Evolutionary conservation across 371 early-diverging fungal species (phyloP).

Genomic region (Mucor velutinosus): DNA sequence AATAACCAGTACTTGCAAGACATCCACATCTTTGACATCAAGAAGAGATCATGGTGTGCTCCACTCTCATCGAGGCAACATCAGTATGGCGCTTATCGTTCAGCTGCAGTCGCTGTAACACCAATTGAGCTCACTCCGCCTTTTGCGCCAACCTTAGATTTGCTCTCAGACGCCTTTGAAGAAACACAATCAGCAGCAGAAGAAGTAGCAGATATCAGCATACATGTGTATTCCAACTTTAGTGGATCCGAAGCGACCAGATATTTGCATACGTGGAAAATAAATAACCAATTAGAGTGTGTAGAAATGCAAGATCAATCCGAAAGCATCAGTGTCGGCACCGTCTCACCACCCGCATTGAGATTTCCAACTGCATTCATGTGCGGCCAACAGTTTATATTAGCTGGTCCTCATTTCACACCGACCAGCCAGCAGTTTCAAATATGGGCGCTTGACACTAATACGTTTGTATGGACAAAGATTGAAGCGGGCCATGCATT

Average conservation of each 20-base stretch:
- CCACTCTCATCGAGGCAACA: slow-evolving; percentile 55
- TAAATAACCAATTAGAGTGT: slow-evolving; percentile 32
- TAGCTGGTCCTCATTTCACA: slow-evolving; percentile 72
- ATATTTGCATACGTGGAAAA: slow-evolving; percentile 59
- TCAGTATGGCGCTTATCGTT: slow-evolving; percentile 74
- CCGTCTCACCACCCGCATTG: slow-evolving; percentile 65
- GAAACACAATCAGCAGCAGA: slow-evolving; percentile 1
- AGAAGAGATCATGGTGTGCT: slow-evolving; percentile 54
- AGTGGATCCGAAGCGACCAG: slow-evolving; percentile 65
- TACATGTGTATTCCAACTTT: slow-evolving; percentile 70
- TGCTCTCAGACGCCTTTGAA: slow-evolving; percentile 12
- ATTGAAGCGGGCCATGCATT: slow-evolving; percentile 67
- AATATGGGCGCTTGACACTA: slow-evolving; percentile 73
- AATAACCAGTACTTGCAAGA: slow-evolving; percentile 68
- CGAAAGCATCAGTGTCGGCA: slow-evolving; percentile 49
- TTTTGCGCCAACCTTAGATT: slow-evolving; percentile 24
- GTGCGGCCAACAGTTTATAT: slow-evolving; percentile 67
- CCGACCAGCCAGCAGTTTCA: slow-evolving; percentile 61
- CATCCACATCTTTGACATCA: slow-evolving; percentile 64
- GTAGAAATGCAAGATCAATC: slow-evolving; percentile 59
- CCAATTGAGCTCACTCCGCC: slow-evolving; percentile 31
- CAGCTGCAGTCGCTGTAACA: slow-evolving; percentile 57
- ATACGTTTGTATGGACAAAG: slow-evolving; percentile 63
- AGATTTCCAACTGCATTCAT: slow-evolving; percentile 69
- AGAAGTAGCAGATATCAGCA: slow-evolving; percentile 22